A percentile compares a stretch with the other conserved stretches of the same genome.
phyloP scores from a whole-genome alignment of 176 grass and related monocot genomes.

The Alopecurus myosuroides region DNA sequence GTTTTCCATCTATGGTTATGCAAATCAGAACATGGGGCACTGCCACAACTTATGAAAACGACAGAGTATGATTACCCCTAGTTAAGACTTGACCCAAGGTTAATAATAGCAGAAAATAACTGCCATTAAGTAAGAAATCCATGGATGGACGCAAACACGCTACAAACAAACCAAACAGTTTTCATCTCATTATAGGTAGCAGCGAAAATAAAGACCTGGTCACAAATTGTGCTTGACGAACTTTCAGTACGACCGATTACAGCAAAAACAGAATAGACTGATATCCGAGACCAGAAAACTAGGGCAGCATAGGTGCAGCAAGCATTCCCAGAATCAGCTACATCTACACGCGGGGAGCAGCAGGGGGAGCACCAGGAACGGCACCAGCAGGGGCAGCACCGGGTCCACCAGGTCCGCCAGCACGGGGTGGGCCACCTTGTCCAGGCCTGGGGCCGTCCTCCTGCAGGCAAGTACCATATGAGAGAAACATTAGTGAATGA shows the following conservation, averaged over 20 bases:
- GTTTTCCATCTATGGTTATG: too few relatives aligned
- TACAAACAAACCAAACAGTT: conserved; percentile 1
- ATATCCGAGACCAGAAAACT: background rate
- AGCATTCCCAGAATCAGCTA: background rate
- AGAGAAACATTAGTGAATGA: background rate
- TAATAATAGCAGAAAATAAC: too few relatives aligned
- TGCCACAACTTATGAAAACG: too few relatives aligned
- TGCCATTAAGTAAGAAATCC: too few relatives aligned
- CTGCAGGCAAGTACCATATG: background rate
- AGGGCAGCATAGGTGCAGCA: background rate
- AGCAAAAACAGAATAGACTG: background rate
- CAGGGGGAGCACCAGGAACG: background rate
- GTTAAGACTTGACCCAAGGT: too few relatives aligned
- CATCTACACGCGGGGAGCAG: background rate
- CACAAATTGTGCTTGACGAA: conserved; percentile 1
- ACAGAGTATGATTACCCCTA: too few relatives aligned
- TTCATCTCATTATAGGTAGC: background rate
- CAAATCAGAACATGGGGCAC: too few relatives aligned
- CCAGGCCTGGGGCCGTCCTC: conserved; percentile 33
- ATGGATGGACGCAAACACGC: too few relatives aligned
- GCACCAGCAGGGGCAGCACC: conserved; percentile 32
- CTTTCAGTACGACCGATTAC: background rate
- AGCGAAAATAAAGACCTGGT: background rate
- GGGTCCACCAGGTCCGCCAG: background rate
- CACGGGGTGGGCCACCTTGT: conserved; percentile 32